Percentiles rank a stretch among this genome's conserved stretches.
These are phyloP conservation scores for Annulohypoxylon moriforme DNA, from an alignment of 495 filamentous ascomycete genomes.

Conservation along the genomic window DNA sequence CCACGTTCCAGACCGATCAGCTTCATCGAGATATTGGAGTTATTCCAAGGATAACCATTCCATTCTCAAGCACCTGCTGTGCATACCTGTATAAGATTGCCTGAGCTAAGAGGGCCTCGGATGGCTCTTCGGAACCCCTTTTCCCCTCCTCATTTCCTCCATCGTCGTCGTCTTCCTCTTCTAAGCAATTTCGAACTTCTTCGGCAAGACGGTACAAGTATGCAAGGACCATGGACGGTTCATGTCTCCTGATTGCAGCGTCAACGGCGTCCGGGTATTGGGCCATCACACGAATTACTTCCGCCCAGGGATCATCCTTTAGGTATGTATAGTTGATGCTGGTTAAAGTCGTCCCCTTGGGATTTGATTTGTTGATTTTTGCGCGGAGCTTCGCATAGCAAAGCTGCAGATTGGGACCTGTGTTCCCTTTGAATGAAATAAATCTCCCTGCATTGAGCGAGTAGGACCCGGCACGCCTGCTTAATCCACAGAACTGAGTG, in stretches of 20 bases:
- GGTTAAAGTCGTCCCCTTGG: neutral
- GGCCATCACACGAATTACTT: neutral
- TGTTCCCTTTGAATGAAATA: neutral
- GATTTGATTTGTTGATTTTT: conserved; percentile 7
- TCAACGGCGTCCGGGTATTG: conserved; percentile 9
- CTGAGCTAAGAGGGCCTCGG: conserved; percentile 11
- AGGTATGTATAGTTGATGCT: conserved; percentile 7
- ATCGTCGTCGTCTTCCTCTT: neutral
- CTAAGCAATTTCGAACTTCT: conserved; percentile 2
- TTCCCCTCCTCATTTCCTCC: neutral
- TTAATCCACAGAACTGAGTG: neutral
- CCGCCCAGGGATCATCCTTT: conserved; percentile 4
- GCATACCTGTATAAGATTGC: neutral
- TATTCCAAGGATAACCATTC: conserved; percentile 8
- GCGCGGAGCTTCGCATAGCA: neutral
- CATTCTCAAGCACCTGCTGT: neutral
- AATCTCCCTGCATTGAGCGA: neutral
- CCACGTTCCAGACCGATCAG: neutral
- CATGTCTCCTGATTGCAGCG: neutral
- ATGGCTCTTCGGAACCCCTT: neutral
- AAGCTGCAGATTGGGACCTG: neutral
- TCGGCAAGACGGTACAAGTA: neutral
- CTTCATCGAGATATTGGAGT: neutral
- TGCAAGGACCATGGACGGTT: neutral
- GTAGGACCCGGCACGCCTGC: neutral